Base-by-base conservation (phyloP, 441 rosid genomes). In the Dalechampia spathulata region DNA sequence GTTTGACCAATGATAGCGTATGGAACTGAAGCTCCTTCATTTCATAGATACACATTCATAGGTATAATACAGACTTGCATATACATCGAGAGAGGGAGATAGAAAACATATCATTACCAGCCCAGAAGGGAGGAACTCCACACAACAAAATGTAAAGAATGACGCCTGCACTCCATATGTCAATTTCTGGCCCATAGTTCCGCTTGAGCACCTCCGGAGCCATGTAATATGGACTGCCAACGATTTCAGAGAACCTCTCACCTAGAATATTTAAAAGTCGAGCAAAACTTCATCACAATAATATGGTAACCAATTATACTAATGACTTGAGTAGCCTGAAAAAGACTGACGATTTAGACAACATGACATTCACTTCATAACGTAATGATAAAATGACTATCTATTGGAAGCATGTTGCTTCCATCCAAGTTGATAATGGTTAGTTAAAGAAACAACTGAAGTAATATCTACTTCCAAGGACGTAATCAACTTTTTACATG, bases 41-140 rank as follows among this genome's bases (percentile, higher is more conserved):
- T n/a, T 22, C 32, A 49, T 23, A 42, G 12, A 42, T 22, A 32
- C 28, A 34, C 27, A n/a, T n/a, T n/a, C n/a, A n/a, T n/a, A n/a
- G n/a, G n/a, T n/a, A n/a, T n/a, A n/a, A n/a, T n/a, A n/a, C n/a
- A n/a, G n/a, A n/a, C n/a, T n/a, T n/a, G n/a, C n/a, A 23, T 7
- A 30, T 22, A 22, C 12, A 57, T 8, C 36, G 32, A 22, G 39
- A 22, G 7, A 42, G 30, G n/a, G 57, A 19, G 56, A 42, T 25
- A 34, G 34, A 34, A 62, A 48, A 42, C 53, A 55, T 20, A 49
- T 12, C 37, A 69, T 72, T 69, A 87, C 99, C 99, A 37, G 99
- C 99, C 99, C 97, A 93, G 75, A 93, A 93, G 41, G 99, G 99
- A 2, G 99, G 97, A 74, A 87, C 97, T 51, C 99, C 99, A 39